A percentile compares a stretch with the other conserved stretches of the same genome.
These are phyloP conservation scores for Juglanconis juglandina DNA, from an alignment of 2,329 filamentous ascomycete species.

Conservation along the genomic window DNA sequence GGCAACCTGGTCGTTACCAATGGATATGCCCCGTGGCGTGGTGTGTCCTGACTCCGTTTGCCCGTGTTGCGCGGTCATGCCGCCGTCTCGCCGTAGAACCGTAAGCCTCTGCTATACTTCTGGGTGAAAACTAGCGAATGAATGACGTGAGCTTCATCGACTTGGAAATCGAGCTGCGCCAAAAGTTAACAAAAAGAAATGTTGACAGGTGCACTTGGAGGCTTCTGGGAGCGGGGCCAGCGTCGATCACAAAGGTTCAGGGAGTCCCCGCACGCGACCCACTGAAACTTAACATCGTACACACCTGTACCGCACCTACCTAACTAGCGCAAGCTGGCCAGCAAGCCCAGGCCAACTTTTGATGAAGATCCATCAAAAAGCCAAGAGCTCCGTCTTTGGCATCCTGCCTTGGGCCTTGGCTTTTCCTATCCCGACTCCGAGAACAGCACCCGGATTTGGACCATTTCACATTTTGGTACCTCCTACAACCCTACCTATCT, in stretches of 20 bases:
- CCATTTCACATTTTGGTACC: background rate
- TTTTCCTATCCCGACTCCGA: background rate
- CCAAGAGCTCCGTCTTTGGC: background rate
- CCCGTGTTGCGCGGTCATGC: too few relatives aligned
- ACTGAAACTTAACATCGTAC: background rate
- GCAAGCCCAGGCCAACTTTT: background rate
- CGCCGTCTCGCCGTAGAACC: too few relatives aligned
- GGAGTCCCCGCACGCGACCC: background rate
- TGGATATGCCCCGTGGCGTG: background rate
- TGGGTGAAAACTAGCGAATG: too few relatives aligned
- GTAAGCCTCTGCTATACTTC: too few relatives aligned
- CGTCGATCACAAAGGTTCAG: background rate
- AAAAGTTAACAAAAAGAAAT: too few relatives aligned
- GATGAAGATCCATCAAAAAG: background rate
- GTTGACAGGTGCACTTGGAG: too few relatives aligned
- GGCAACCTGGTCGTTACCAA: background rate
- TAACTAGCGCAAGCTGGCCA: background rate
- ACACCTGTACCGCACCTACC: too few relatives aligned
- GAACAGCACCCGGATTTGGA: background rate
- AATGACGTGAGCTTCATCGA: too few relatives aligned
- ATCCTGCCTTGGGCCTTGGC: background rate
- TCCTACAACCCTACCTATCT: background rate
- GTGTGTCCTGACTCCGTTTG: too few relatives aligned
- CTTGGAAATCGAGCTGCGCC: too few relatives aligned
- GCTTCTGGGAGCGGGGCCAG: too few relatives aligned